Percentiles rank a stretch among this genome's conserved stretches.
phyloP scores from a whole-genome alignment of 352 stramenopile genomes.

The Phytophthora colocasiae region DNA sequence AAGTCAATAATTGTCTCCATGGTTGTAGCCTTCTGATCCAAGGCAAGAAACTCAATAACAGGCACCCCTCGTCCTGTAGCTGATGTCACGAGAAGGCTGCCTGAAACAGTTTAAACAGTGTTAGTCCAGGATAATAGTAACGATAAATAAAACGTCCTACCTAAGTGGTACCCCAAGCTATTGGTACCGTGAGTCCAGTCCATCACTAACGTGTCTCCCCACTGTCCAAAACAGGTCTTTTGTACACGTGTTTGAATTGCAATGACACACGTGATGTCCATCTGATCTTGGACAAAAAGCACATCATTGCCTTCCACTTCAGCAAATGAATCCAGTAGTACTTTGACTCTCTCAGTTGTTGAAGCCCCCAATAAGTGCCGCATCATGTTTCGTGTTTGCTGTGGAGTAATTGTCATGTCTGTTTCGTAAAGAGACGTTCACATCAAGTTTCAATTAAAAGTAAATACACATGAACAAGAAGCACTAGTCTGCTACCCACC shows the following conservation, averaged over 20 bases:
- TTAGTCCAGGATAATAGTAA: no score
- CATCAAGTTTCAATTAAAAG: background rate
- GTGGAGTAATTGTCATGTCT: constrained; percentile 12
- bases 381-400: constrained; percentile 18
- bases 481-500: constrained; percentile 3
- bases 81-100: constrained; percentile 24
- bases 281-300: background rate
- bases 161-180: constrained; percentile 5
- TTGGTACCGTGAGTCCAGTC: constrained; percentile 2
- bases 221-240: background rate
- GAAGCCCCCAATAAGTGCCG: constrained; percentile 2
- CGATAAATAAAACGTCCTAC: background rate
- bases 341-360: background rate
- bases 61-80: constrained; percentile 25
- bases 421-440: background rate
- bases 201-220: background rate
- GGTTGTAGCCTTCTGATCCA: constrained; percentile 22
- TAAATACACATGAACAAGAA: background rate
- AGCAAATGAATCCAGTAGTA: constrained; percentile 7
- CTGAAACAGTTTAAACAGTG: background rate
- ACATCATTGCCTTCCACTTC: constrained; percentile 9
- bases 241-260: background rate
- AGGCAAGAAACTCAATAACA: constrained; percentile 28
- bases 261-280: constrained; percentile 1
- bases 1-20: constrained; percentile 17